Conservation (phyloP, 805 yeast species). For the Naumovozyma baii region DNA sequence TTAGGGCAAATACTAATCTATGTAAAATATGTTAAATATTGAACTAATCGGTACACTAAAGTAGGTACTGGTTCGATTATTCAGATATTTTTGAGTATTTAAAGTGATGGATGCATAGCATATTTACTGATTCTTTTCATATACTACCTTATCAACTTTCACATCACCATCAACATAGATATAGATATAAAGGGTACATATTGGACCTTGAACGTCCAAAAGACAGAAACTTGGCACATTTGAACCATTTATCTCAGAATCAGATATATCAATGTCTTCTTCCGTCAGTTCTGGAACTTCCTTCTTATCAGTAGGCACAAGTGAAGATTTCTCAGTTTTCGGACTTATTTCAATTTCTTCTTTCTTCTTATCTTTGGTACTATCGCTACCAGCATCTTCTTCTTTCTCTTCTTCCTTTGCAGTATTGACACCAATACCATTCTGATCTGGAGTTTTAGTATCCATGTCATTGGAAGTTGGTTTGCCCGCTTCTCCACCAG, state of each 20-base stretch:
- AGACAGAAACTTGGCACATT: conserved; percentile 80
- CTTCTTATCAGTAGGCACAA: conserved; percentile 2
- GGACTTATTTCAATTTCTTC: conserved; percentile 3
- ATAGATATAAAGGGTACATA: conserved; percentile 77
- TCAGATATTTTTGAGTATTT: too few relatives aligned
- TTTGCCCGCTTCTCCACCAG: too few relatives aligned
- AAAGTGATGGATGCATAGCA: not conserved
- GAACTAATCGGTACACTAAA: too few relatives aligned
- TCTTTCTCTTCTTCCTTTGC: conserved; percentile 2
- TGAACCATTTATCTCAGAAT: conserved; percentile 25
- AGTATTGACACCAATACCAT: too few relatives aligned
- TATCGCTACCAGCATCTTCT: too few relatives aligned
- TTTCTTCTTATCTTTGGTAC: not conserved
- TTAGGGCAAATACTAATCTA: not conserved
- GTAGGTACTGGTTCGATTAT: too few relatives aligned
- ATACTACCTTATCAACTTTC: conserved; percentile 79
- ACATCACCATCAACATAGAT: conserved; percentile 73
- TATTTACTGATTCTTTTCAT: conserved; percentile 35
- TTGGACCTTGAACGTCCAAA: conserved; percentile 70
- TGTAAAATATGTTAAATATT: too few relatives aligned
- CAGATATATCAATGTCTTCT: conserved; percentile 15
- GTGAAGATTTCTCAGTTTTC: too few relatives aligned
- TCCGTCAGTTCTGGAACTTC: conserved; percentile 8
- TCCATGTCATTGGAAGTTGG: too few relatives aligned
- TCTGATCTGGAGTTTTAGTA: too few relatives aligned